A percentile compares a stretch with the other conserved stretches of the same genome.
These are phyloP conservation scores for Phytopythium aichiense DNA, from an alignment of 352 stramenopile genomes.

Conservation along the genomic window DNA sequence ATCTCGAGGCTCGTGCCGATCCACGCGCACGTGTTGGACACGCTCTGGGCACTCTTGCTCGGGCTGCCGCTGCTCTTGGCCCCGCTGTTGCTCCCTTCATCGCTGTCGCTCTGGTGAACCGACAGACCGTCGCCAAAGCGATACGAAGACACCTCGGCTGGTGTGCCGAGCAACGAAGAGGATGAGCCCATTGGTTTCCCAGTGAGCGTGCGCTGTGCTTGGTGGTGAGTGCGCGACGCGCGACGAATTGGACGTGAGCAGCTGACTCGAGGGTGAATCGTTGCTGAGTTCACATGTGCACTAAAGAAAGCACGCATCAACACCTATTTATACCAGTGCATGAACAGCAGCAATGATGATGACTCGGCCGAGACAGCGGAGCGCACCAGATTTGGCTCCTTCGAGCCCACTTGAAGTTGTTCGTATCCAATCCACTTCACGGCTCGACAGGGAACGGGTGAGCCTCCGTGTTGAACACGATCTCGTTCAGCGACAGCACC, in stretches of 20 bases:
- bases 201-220: background rate
- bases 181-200: slow-evolving; percentile 5
- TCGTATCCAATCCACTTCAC: background rate
- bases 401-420: background rate
- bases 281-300: background rate
- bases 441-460: slow-evolving; percentile 72
- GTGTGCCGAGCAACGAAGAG: background rate
- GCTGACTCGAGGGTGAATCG: background rate
- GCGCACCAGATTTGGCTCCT: background rate
- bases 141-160: slow-evolving; percentile 7
- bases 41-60: background rate
- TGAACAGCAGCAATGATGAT: background rate
- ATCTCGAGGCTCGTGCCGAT: slow-evolving; percentile 50
- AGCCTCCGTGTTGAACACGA: slow-evolving; percentile 89
- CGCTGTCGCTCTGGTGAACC: background rate
- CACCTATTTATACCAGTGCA: background rate
- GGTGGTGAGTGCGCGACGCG: background rate
- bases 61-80: background rate
- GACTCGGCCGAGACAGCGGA: background rate
- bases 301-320: background rate
- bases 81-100: background rate
- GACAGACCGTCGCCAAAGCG: slow-evolving; percentile 14
- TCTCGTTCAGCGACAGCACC: slow-evolving; percentile 75
- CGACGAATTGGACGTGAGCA: background rate
- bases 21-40: slow-evolving; percentile 20